phyloP scores from a whole-genome alignment of 2,329 filamentous ascomycete genomes.

The Cytospora paraplurivora region DNA sequence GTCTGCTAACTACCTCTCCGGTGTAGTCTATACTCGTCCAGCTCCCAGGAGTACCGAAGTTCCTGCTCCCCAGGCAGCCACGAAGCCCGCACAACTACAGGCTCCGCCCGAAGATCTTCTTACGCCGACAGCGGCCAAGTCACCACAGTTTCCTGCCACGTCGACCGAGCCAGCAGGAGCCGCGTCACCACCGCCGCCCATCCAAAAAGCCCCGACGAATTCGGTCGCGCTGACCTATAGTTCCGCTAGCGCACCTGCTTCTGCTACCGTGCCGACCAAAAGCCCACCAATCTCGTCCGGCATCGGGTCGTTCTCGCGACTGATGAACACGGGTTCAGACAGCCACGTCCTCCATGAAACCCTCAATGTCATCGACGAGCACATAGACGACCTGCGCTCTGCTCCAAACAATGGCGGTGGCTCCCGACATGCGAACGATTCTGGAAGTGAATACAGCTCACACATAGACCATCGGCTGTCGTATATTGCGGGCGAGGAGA shows the following conservation, averaged over 20 bases:
- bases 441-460: conserved; percentile 87
- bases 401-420: conserved; percentile 51
- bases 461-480: conserved; percentile 76
- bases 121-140: conserved; percentile 11
- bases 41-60: conserved; percentile 46
- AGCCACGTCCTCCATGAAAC: conserved; percentile 92
- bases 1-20: conserved; percentile 11
- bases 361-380: conserved; percentile 93
- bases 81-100: conserved; percentile 17
- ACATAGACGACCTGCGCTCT: conserved; percentile 82
- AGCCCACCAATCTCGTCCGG: conserved; percentile 32
- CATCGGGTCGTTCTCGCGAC: conserved; percentile 25
- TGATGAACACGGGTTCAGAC: conserved; percentile 50
- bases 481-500: conserved; percentile 92
- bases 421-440: conserved; percentile 66
- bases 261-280: conserved; percentile 31
- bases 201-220: conserved; percentile 33
- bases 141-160: conserved; percentile 18
- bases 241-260: conserved; percentile 39
- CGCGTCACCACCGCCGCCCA: conserved; percentile 29
- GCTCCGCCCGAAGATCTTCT: conserved; percentile 4
- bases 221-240: conserved; percentile 46
- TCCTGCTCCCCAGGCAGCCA: conserved; percentile 2
- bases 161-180: conserved; percentile 28
- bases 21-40: conserved; percentile 62